Base-by-base conservation (phyloP, 768 basidiomycete genomes). In the Kwoniella botswanensis region DNA sequence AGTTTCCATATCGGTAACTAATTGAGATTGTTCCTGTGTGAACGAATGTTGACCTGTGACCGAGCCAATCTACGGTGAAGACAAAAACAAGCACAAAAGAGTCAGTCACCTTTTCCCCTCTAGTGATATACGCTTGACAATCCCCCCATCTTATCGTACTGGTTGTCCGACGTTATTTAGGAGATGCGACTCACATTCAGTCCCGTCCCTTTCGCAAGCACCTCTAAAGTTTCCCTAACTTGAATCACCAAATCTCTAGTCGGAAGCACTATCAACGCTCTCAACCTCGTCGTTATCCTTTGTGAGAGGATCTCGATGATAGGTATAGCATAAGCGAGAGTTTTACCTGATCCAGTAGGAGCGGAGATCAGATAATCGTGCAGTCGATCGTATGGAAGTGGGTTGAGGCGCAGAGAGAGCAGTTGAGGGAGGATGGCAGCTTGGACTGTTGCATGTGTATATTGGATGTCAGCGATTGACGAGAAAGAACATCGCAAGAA, bases 311-410 rank as follows among this genome's bases (percentile, higher is more conserved):
- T 86, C 92, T 95, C 93, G 41, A 97, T 86, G 65, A 98, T 92
- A 0, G 97, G 97, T 43, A 98, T 85, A 1, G 90, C 92, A 84
- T 99, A 99, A n/a, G 93, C 92, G 35, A 99, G 87, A 0, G 96
- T 99, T 84, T 99, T 99, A 0, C 97, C 97, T 75, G 94, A 97
- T 24, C 97, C 97, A 0, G 97, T 99, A 0, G 97, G 97, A 1
- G 97, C 97, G 9, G 94, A 97, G 13, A 96, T 92, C 75, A 94
- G 95, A 13, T 94, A 87, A 83, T 99, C 97, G 29, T 87, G 87
- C 29, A 90, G 90, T 75, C 88, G 90, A 0, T 92, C 90, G 54
- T 87, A 85, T 77, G 93, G 93, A 11, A 94, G 82, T 1, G 59
- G 85, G 62, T 72, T 68, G 18, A 77, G 70, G 44, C 71, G 59